Percentiles rank a stretch among this genome's conserved stretches.
Evolutionary conservation across 2,329 filamentous ascomycete species (phyloP).

Genomic region (Penicillium sp.): DNA sequence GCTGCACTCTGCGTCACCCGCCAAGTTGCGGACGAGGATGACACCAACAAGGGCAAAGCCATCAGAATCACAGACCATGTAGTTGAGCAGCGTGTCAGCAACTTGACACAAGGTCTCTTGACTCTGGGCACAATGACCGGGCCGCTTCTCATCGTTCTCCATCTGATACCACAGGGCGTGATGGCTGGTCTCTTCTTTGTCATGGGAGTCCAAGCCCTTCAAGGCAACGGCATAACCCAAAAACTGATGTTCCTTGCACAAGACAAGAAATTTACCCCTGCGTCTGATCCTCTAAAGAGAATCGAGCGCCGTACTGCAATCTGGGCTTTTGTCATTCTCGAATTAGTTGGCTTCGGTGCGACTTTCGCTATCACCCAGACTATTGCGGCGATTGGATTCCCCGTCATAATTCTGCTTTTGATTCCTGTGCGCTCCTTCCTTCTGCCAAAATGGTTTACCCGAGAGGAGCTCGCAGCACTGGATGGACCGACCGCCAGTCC

Average conservation of each 20-base stretch:
- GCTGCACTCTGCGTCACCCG: conserved; percentile 72
- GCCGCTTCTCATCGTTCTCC: conserved; percentile 70
- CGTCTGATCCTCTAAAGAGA: conserved; percentile 60
- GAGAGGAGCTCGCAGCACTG: conserved; percentile 61
- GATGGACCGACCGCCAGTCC: conserved; percentile 75
- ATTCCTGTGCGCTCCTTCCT: conserved; percentile 67
- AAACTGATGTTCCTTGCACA: conserved; percentile 71
- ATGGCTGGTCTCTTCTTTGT: conserved; percentile 81
- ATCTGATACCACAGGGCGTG: conserved; percentile 77
- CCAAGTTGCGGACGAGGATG: conserved; percentile 56
- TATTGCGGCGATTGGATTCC: conserved; percentile 79
- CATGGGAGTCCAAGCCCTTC: conserved; percentile 78
- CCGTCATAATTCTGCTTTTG: conserved; percentile 69
- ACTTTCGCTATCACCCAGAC: conserved; percentile 85
- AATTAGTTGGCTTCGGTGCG: conserved; percentile 70
- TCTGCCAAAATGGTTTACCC: conserved; percentile 62
- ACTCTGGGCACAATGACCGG: conserved; percentile 78
- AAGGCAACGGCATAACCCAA: conserved; percentile 73
- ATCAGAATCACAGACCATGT: conserved; percentile 63
- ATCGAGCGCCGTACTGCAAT: conserved; percentile 65
- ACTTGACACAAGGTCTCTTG: conserved; percentile 74
- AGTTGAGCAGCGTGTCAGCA: conserved; percentile 74
- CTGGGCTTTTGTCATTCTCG: conserved; percentile 70
- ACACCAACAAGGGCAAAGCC: conserved; percentile 59
- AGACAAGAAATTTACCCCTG: conserved; percentile 63